phyloP scores from a whole-genome alignment of 768 basidiomycete genomes.

The Filobasidium floriforme region DNA sequence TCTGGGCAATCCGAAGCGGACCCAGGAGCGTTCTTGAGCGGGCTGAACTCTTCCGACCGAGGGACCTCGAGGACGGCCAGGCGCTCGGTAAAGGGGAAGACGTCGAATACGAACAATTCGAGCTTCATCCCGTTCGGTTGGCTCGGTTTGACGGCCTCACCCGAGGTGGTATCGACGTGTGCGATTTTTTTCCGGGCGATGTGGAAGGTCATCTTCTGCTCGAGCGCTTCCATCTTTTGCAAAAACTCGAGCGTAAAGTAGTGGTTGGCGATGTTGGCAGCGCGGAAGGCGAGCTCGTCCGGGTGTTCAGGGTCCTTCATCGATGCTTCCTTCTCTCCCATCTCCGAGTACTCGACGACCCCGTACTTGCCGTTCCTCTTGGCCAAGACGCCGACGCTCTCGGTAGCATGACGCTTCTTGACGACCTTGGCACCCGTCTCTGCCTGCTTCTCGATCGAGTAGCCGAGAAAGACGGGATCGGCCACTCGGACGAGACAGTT shows the following conservation, averaged over 20 bases:
- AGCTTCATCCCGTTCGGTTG: conserved; percentile 99
- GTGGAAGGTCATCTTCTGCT: conserved; percentile 86
- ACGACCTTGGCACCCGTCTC: conserved; percentile 96
- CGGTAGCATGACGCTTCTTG: conserved; percentile 73
- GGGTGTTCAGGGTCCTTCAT: conserved; percentile 48
- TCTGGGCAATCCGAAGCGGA: conserved; percentile 81
- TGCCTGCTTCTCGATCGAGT: conserved; percentile 76
- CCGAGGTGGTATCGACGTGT: conserved; percentile 63
- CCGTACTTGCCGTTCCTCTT: conserved; percentile 71
- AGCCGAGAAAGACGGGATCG: conserved; percentile 94
- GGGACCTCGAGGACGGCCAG: conserved; percentile 76
- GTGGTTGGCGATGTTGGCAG: conserved; percentile 96
- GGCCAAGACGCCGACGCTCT: conserved; percentile 92
- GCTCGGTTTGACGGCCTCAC: conserved; percentile 64
- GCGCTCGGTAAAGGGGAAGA: conserved; percentile 73
- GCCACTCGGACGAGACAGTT: conserved; percentile 97
- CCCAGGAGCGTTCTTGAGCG: conserved; percentile 93
- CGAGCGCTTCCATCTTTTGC: conserved; percentile 67
- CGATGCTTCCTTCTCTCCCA: conserved; percentile 71
- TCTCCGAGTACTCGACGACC: conserved; percentile 97
- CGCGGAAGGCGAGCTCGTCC: conserved; percentile 79
- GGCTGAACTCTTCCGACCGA: conserved; percentile 85
- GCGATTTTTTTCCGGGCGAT: conserved; percentile 97
- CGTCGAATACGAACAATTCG: conserved; percentile 97
- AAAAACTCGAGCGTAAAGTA: conserved; percentile 89